A percentile compares a stretch with the other conserved stretches of the same genome.
Evolutionary conservation across 495 filamentous ascomycete genomes (phyloP).

Genomic region (Polyplosphaeria fusca): DNA sequence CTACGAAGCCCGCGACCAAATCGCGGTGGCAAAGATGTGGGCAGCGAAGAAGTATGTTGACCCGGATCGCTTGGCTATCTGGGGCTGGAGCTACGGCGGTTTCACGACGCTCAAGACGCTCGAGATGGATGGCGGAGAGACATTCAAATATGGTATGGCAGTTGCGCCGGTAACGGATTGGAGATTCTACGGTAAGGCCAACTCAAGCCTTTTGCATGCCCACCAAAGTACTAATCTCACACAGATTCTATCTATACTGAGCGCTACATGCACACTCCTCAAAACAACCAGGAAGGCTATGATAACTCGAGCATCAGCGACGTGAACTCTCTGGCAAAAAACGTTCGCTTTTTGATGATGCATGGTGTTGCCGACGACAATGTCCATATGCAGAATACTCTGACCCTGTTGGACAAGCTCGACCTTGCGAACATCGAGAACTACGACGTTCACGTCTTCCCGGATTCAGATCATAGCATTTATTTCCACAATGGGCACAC

Average conservation of each 20-base stretch:
- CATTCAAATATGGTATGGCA: constrained; percentile 95
- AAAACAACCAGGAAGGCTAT: constrained; percentile 76
- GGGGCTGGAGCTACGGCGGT: constrained; percentile 97
- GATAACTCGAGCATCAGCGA: constrained; percentile 70
- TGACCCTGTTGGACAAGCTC: constrained; percentile 80
- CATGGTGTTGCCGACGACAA: constrained; percentile 95
- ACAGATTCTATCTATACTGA: constrained; percentile 94
- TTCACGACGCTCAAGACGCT: constrained; percentile 97
- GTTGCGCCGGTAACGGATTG: constrained; percentile 98
- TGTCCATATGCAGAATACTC: constrained; percentile 90
- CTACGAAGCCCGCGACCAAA: constrained; percentile 86
- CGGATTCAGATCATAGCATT: constrained; percentile 93
- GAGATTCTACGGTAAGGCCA: constrained; percentile 69
- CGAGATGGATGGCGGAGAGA: constrained; percentile 81
- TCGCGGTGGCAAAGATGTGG: constrained; percentile 85
- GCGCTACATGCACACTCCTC: constrained; percentile 90
- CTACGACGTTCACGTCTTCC: constrained; percentile 94
- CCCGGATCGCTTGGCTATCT: constrained; percentile 77
- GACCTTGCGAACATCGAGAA: constrained; percentile 84
- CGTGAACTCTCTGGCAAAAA: constrained; percentile 62
- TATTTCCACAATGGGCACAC: constrained; percentile 89
- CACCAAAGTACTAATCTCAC: constrained; percentile 1
- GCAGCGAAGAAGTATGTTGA: constrained; percentile 80
- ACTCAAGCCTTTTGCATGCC: neutral
- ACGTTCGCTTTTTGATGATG: constrained; percentile 87